Conservation (phyloP, 208 protist genomes). For the Trichomonas tenax region DNA sequence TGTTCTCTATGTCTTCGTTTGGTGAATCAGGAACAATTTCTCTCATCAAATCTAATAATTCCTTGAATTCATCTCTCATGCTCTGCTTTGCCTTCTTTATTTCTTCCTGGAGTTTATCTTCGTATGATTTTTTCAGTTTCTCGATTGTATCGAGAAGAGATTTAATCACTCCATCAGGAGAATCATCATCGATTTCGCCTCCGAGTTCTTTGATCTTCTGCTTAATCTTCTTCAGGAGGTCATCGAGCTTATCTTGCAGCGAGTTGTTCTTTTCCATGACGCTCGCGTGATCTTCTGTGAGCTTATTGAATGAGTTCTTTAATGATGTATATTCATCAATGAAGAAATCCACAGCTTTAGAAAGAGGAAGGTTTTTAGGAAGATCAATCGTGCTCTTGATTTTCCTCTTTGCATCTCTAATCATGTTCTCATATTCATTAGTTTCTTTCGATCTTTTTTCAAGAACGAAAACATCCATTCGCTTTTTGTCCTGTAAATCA, state of each 20-base stretch:
- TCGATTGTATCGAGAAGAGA: background rate
- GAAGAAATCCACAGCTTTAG: background rate
- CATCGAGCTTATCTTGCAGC: background rate
- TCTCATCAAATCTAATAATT: background rate
- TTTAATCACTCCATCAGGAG: background rate
- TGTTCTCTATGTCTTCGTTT: background rate
- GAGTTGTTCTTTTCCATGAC: background rate
- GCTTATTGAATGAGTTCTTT: background rate
- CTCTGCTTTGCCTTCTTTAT: background rate
- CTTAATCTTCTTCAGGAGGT: background rate
- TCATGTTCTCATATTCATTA: background rate
- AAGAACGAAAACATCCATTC: background rate
- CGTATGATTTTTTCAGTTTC: background rate
- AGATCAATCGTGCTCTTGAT: background rate
- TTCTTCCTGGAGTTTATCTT: background rate
- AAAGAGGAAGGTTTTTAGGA: background rate
- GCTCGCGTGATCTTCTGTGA: background rate
- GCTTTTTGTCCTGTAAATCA: background rate
- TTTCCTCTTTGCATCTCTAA: background rate
- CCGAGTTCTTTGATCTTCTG: background rate
- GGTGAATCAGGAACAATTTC: background rate
- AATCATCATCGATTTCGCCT: background rate
- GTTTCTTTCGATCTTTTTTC: background rate
- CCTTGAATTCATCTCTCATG: background rate
- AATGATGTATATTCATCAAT: background rate